Percentiles rank a stretch among this genome's conserved stretches.
phyloP scores from a whole-genome alignment of 2,329 filamentous ascomycete genomes.

The Colletotrichum australisinense region DNA sequence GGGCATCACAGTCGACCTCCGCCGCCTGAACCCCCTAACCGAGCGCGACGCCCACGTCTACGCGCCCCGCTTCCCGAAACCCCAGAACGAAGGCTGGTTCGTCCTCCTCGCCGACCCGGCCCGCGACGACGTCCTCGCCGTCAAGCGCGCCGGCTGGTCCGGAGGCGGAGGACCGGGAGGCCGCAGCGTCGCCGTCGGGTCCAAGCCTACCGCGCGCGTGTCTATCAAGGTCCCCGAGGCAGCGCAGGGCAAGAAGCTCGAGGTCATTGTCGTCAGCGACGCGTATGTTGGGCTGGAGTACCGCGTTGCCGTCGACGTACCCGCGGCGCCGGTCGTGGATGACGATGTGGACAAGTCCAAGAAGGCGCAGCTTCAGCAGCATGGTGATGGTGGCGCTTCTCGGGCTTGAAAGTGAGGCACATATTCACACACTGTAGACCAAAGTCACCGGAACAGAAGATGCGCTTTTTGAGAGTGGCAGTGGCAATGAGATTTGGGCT shows the following conservation, averaged over 20 bases:
- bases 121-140: conserved; percentile 81
- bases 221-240: conserved; percentile 70
- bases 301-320: conserved; percentile 62
- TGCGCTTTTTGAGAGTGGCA: neutral
- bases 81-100: conserved; percentile 95
- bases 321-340: conserved; percentile 59
- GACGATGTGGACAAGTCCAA: conserved; percentile 58
- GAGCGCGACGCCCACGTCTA: conserved; percentile 81
- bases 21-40: conserved; percentile 73
- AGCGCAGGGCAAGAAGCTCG: conserved; percentile 69
- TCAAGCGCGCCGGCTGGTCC: conserved; percentile 87
- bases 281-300: conserved; percentile 82
- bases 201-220: conserved; percentile 64
- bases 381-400: conserved; percentile 23
- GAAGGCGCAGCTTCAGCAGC: conserved; percentile 43
- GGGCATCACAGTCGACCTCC: conserved; percentile 72
- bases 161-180: no score
- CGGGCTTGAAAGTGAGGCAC: neutral
- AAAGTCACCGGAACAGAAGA: neutral
- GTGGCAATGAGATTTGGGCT: neutral
- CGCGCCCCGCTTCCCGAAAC: conserved; percentile 91
- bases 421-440: neutral
- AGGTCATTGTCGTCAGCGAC: conserved; percentile 86
- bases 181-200: conserved; percentile 50
- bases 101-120: conserved; percentile 76